Evolutionary conservation across 139 green algal genomes (phyloP).

Genomic region (Ettlia oleoabundans): DNA sequence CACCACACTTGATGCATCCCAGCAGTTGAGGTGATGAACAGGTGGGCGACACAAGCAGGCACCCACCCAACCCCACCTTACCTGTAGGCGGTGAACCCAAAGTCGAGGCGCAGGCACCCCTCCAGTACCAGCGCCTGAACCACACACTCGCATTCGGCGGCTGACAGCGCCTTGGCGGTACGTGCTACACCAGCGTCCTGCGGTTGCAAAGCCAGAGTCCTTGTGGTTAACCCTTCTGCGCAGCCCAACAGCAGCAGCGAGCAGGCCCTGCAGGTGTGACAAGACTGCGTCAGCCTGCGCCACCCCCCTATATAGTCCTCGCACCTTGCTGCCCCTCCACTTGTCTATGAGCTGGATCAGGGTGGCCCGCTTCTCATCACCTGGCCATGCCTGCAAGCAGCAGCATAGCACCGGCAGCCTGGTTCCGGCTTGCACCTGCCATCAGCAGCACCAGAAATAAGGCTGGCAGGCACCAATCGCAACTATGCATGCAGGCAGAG

Average conservation of each 20-base stretch:
- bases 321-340: constrained; percentile 59
- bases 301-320: neutral
- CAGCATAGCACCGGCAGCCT: neutral
- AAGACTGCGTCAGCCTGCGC: neutral
- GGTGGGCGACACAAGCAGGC: no score
- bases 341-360: constrained; percentile 70
- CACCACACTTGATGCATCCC: no score
- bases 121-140: constrained; percentile 17
- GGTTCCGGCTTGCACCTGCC: neutral
- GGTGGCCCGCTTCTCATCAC: constrained; percentile 58
- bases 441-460: no score
- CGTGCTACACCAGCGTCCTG: neutral
- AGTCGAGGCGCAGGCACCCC: constrained; percentile 55
- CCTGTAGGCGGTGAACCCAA: constrained; percentile 69
- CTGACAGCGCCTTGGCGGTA: constrained; percentile 38
- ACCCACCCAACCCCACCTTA: no score
- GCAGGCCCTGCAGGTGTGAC: no score
- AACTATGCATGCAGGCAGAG: no score
- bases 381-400: neutral
- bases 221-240: no score
- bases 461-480: no score
- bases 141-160: constrained; percentile 49
- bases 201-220: neutral
- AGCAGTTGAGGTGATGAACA: no score
- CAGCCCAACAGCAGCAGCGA: no score